phyloP scores from a whole-genome alignment of 2,329 filamentous ascomycete species.

The Zymoseptoria brevis region DNA sequence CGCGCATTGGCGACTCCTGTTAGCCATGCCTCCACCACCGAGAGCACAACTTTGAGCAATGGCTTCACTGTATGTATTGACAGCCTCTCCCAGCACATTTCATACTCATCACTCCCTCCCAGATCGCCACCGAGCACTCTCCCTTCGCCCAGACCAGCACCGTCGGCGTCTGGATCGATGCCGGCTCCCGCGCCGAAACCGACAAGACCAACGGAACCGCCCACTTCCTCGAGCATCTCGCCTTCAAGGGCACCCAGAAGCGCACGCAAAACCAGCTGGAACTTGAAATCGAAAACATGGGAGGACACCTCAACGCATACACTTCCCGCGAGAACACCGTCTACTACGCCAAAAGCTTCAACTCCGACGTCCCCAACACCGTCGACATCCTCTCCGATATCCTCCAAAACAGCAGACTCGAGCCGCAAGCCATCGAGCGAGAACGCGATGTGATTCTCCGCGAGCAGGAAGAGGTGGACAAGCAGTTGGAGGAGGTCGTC shows the following conservation, averaged over 20 bases:
- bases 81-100: no score
- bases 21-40: conserved; percentile 65
- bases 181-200: conserved; percentile 95
- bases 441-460: conserved; percentile 98
- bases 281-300: conserved; percentile 99
- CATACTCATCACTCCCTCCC: conserved; percentile 7
- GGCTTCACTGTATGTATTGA: conserved; percentile 72
- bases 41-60: conserved; percentile 94
- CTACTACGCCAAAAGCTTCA: conserved; percentile 99
- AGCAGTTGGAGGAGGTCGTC: conserved; percentile 98
- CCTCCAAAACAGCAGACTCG: conserved; percentile 98
- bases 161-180: conserved; percentile 98
- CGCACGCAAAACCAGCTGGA: conserved; percentile 95
- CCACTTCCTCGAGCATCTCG: conserved; percentile 98
- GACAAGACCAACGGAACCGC: conserved; percentile 98
- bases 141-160: conserved; percentile 98
- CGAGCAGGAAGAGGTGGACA: conserved; percentile 99
- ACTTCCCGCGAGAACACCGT: conserved; percentile 99
- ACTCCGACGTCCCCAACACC: conserved; percentile 89
- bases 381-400: conserved; percentile 99
- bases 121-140: conserved; percentile 97
- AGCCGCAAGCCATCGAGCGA: conserved; percentile 84
- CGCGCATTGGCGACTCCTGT: conserved; percentile 79
- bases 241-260: conserved; percentile 98
- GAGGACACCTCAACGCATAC: conserved; percentile 97